These are phyloP conservation scores for Phytophthora sansomeana DNA, from an alignment of 352 stramenopile genomes.

Conservation along the genomic window DNA sequence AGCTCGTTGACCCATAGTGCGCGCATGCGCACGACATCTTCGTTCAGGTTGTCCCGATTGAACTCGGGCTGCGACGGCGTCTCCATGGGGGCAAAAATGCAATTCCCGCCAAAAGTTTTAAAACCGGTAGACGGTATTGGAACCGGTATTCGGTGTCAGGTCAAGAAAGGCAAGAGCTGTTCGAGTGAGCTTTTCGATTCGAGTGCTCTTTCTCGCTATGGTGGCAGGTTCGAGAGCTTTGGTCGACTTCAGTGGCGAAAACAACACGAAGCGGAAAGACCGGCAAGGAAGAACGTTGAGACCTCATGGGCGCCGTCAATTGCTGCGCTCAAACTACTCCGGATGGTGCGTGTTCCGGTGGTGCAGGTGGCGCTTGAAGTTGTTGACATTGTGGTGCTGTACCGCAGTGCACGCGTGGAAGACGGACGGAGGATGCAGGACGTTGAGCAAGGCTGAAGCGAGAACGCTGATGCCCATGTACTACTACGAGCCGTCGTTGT, in stretches of 20 bases:
- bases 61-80: conserved; percentile 46
- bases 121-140: conserved; percentile 1
- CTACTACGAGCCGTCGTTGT: conserved; percentile 47
- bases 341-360: conserved; percentile 33
- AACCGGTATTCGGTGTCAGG: conserved; percentile 26
- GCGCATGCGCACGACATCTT: conserved; percentile 78
- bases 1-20: conserved; percentile 86
- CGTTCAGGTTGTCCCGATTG: conserved; percentile 79
- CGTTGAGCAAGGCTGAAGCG: conserved; percentile 34
- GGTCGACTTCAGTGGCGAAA: conserved; percentile 23
- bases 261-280: conserved; percentile 21
- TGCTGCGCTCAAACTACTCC: conserved; percentile 48
- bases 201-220: conserved; percentile 39
- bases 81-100: conserved; percentile 16
- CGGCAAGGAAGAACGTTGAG: conserved; percentile 6
- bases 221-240: conserved; percentile 13
- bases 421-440: conserved; percentile 20
- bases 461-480: conserved; percentile 49
- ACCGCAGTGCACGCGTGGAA: conserved; percentile 38
- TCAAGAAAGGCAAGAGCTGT: conserved; percentile 40
- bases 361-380: not conserved
- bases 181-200: not conserved
- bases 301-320: conserved; percentile 42
- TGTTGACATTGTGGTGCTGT: not conserved
- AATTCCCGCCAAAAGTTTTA: conserved; percentile 27